phyloP scores from a whole-genome alignment of 164 flowering plant genomes.

The Nymphaea colorata region DNA sequence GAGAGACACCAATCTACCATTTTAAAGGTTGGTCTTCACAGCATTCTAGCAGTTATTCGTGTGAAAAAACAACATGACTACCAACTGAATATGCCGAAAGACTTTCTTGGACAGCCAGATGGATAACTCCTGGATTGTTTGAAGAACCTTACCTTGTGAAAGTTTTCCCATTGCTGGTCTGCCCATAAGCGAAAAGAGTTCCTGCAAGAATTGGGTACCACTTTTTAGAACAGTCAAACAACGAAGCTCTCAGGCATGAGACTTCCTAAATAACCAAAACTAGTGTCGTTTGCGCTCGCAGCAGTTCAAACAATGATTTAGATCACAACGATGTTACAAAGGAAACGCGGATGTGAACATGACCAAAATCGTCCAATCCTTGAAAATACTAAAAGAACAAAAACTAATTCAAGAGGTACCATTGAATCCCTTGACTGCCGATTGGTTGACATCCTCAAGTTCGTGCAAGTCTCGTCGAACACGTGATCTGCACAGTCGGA shows the following conservation, averaged over 20 bases:
- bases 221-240: background rate
- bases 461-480: slow-evolving; percentile 58
- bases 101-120: slow-evolving; percentile 71
- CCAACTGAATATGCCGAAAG: slow-evolving; percentile 61
- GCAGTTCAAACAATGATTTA: background rate
- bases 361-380: background rate
- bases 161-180: slow-evolving; percentile 88
- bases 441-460: slow-evolving; percentile 59
- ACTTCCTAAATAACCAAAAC: no score
- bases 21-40: background rate
- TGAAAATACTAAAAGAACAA: background rate
- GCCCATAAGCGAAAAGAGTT: slow-evolving; percentile 96
- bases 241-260: no score
- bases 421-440: slow-evolving; percentile 84
- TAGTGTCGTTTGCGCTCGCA: no score
- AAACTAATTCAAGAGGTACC: slow-evolving; percentile 21
- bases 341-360: background rate
- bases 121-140: slow-evolving; percentile 82
- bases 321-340: background rate
- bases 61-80: slow-evolving; percentile 9
- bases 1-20: background rate
- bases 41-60: slow-evolving; percentile 1
- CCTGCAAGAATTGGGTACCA: slow-evolving; percentile 23
- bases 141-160: slow-evolving; percentile 89
- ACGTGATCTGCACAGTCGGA: slow-evolving; percentile 36